Evolutionary conservation across 2,329 filamentous ascomycete species (phyloP).

Genomic region (Diplodia corticola): DNA sequence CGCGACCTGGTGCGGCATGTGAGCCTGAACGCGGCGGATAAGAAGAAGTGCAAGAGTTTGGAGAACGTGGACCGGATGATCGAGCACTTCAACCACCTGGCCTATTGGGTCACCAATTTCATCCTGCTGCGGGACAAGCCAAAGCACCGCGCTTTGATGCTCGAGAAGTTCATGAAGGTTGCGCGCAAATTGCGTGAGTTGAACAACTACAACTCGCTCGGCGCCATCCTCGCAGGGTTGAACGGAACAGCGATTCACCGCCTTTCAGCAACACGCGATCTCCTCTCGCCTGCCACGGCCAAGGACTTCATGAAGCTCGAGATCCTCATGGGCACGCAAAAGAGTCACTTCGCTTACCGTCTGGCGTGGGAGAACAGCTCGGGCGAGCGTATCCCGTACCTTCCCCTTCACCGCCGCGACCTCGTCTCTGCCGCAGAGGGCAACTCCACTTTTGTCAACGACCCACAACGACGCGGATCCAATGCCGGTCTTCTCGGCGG

Average conservation of each 20-base stretch:
- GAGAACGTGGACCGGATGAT: slow-evolving; percentile 94
- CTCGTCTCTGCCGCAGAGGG: slow-evolving; percentile 90
- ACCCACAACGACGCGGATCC: slow-evolving; percentile 28
- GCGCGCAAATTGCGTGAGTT: slow-evolving; percentile 80
- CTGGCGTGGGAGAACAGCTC: slow-evolving; percentile 96
- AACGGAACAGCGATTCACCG: slow-evolving; percentile 86
- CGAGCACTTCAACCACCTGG: slow-evolving; percentile 68
- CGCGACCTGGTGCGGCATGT: slow-evolving; percentile 92
- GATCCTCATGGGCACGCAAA: slow-evolving; percentile 89
- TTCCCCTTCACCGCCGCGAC: slow-evolving; percentile 85
- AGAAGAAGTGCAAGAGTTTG: slow-evolving; percentile 73
- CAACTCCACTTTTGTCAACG: slow-evolving; percentile 81
- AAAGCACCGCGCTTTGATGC: slow-evolving; percentile 85
- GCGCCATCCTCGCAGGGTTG: slow-evolving; percentile 90
- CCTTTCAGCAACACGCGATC: slow-evolving; percentile 72
- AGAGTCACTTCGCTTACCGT: slow-evolving; percentile 93
- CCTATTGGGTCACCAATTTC: slow-evolving; percentile 56
- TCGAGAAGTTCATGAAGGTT: slow-evolving; percentile 95
- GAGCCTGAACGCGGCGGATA: slow-evolving; percentile 68
- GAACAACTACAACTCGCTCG: slow-evolving; percentile 96
- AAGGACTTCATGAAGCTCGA: slow-evolving; percentile 87
- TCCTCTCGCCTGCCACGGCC: slow-evolving; percentile 70
- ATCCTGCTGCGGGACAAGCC: slow-evolving; percentile 86
- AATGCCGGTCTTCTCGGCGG: neutral
- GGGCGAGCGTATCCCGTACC: slow-evolving; percentile 85